Evolutionary conservation across 345 rosid genomes (phyloP).

Genomic region (Pugionium cornutum): DNA sequence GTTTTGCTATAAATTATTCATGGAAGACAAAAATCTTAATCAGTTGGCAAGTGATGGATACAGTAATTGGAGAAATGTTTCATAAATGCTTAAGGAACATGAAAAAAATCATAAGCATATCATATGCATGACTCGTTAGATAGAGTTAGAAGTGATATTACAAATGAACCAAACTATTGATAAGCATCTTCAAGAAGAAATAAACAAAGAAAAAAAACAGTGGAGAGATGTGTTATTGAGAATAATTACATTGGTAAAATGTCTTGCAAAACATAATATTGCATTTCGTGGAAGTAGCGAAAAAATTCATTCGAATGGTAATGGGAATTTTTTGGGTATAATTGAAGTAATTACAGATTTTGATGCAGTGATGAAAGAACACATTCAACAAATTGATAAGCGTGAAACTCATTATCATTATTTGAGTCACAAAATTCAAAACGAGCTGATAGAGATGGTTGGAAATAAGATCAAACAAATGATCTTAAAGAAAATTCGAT

Average conservation of each 20-base stretch:
- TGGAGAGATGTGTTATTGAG: slow-evolving; percentile 1
- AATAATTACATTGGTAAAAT: background rate
- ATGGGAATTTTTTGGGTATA: slow-evolving; percentile 1
- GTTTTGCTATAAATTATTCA: too few species aligned
- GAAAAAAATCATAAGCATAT: too few species aligned
- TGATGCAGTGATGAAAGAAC: slow-evolving; percentile 2
- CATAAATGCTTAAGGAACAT: too few species aligned
- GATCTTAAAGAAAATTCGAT: background rate
- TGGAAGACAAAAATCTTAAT: too few species aligned
- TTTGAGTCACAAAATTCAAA: background rate
- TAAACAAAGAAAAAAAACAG: background rate
- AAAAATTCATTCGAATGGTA: background rate
- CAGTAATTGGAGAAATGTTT: too few species aligned
- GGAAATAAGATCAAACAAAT: background rate
- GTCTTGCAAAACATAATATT: too few species aligned
- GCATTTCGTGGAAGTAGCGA: background rate
- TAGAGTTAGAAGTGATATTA: too few species aligned
- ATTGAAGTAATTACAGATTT: background rate
- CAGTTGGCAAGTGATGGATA: too few species aligned
- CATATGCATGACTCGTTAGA: too few species aligned
- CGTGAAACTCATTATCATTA: background rate
- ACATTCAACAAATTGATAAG: background rate
- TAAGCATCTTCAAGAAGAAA: too few species aligned
- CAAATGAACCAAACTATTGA: too few species aligned
- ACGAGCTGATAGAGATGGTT: background rate